Conservation (phyloP, 805 yeast species). For the Hanseniaspora valbyensis region DNA sequence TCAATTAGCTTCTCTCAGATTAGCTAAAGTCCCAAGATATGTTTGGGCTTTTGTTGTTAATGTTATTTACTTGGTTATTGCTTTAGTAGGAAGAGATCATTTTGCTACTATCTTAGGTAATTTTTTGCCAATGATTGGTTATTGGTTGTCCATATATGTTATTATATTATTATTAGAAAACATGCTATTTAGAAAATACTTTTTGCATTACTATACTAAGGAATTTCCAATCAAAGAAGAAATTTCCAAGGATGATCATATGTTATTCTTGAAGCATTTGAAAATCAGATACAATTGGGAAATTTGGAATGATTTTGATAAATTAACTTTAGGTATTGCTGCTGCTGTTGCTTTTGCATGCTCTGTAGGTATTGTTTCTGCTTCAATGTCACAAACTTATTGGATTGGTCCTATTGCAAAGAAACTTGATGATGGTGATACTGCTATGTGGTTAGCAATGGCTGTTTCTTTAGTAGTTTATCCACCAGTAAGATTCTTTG, state of each 20-base stretch:
- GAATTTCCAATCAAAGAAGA: conserved; percentile 30
- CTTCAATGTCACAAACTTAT: conserved; percentile 83
- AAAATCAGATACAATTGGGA: conserved; percentile 55
- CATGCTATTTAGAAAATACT: conserved; percentile 47
- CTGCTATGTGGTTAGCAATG: conserved; percentile 71
- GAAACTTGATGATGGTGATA: conserved; percentile 60
- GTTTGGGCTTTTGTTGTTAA: conserved; percentile 57
- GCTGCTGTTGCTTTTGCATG: conserved; percentile 51
- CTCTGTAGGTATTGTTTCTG: conserved; percentile 72
- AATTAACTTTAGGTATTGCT: conserved; percentile 61
- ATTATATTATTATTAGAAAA: conserved; percentile 65
- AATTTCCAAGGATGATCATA: conserved; percentile 1
- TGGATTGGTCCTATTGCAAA: conserved; percentile 68
- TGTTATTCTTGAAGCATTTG: conserved; percentile 15
- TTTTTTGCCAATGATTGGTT: conserved; percentile 83
- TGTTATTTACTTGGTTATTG: conserved; percentile 52
- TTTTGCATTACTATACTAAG: conserved; percentile 34
- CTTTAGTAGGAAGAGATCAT: conserved; percentile 64
- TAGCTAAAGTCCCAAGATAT: conserved; percentile 67
- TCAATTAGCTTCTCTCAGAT: conserved; percentile 46
- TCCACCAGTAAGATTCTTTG: conserved; percentile 55
- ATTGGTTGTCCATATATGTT: conserved; percentile 78
- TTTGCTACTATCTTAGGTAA: conserved; percentile 65
- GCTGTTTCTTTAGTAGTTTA: conserved; percentile 56
- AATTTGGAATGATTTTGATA: conserved; percentile 54